Evolutionary conservation across 2,329 filamentous ascomycete species (phyloP).

Genomic region (Colletotrichum chrysophilum): DNA sequence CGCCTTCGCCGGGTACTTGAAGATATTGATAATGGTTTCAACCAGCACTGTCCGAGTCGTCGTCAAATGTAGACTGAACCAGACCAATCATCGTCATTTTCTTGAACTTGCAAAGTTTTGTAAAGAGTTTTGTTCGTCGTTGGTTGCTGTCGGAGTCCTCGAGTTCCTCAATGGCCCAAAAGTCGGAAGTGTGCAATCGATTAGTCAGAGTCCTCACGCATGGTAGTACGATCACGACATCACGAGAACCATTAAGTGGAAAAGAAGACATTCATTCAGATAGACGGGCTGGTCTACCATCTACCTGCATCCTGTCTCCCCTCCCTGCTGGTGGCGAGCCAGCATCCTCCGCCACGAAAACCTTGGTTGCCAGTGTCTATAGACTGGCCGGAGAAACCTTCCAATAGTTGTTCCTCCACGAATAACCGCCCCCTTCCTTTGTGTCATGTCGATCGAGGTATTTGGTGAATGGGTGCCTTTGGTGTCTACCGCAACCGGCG

Average conservation of each 20-base stretch:
- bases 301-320: neutral
- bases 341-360: neutral
- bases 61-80: neutral
- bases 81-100: neutral
- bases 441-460: neutral
- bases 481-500: too few species aligned
- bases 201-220: neutral
- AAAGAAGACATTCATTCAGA: neutral
- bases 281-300: too few species aligned
- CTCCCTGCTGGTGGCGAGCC: neutral
- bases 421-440: too few species aligned
- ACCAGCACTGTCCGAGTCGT: neutral
- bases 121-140: neutral
- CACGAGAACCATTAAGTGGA: neutral
- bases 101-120: neutral
- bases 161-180: rapidly evolving
- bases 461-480: neutral
- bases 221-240: neutral
- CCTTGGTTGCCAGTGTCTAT: neutral
- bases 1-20: neutral
- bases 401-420: too few species aligned
- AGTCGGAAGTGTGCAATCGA: neutral
- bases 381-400: neutral
- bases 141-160: neutral
- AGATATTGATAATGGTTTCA: neutral